Evolutionary conservation across 2,329 filamentous ascomycete species (phyloP), one percentile per base, ranked within the genome.

Genomic region (Ascochyta rabiei): DNA sequence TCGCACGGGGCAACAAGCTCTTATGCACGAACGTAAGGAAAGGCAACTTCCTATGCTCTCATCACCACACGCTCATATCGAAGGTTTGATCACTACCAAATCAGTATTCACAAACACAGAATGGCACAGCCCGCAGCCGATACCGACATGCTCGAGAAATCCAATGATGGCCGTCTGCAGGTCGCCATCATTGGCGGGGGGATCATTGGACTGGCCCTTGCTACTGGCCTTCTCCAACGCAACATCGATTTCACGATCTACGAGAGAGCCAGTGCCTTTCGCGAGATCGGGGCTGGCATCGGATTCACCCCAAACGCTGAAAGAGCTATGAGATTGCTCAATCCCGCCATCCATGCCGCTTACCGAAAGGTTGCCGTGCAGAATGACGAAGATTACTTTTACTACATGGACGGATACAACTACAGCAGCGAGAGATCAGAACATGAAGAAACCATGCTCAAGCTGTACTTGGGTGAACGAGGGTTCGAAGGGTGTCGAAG

Each of bases 281-380:
- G 53, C 1, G 63, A 68, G 28, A 56, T 65, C 18, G 63, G 64
- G 9, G 60, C 60, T 23, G 64, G 64, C 0, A 59, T 68, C 10
- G 57, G 21, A 3, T 65, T 64, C 53, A 80, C 80, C 3, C 77
- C 80, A 24, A 83, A 83, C 52, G 79, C 81, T 1, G 72, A 77
- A 35, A 76, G 77, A 23, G 79, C 82, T 2, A 80, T 86, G 76
- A 71, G 71, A 2, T 65, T 80, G 0, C 79, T 83, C 48, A 75
- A 80, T 39, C 79, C 79, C 1, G 67, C 67, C 70, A 0, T 60
- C n/a, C 38, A 51, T 19, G 23, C 46, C 15, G 50, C 49, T 79
- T 80, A 30, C 56, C 64, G 75, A 13, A 72, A 69, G 33, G 63
- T 70, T 9, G 64, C 63, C 2, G 75, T 74, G 15, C 47, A 53